A percentile compares a stretch with the other conserved stretches of the same genome.
Conservation (phyloP, 257 asterid species). For the Oldenlandia corymbosa region DNA sequence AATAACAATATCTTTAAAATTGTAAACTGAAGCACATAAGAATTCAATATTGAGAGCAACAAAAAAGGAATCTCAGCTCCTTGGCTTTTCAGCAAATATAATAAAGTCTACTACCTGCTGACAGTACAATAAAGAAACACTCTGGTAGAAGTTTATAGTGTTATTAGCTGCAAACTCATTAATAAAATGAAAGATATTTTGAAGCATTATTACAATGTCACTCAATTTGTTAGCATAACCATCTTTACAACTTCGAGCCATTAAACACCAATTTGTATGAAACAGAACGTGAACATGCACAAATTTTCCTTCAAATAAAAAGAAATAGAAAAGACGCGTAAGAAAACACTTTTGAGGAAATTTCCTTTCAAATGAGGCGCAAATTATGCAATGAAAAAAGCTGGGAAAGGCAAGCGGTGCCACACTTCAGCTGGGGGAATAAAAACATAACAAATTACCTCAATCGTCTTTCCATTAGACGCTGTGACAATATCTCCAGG, state of each 20-base stretch:
- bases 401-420: background rate
- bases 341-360: background rate
- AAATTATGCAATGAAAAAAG: background rate
- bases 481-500: slow-evolving; percentile 91
- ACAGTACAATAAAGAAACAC: background rate
- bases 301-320: too few species aligned
- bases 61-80: background rate
- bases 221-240: background rate
- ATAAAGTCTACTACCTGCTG: background rate
- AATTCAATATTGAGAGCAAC: background rate
- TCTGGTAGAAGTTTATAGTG: background rate
- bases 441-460: slow-evolving; percentile 34
- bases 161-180: background rate
- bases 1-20: background rate
- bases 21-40: background rate
- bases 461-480: slow-evolving; percentile 92
- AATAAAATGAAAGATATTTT: background rate
- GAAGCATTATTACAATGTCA: background rate
- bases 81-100: background rate
- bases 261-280: background rate
- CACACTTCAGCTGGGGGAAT: background rate
- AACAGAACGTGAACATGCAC: background rate
- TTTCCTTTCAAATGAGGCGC: background rate
- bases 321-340: background rate
- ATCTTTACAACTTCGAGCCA: background rate